Conservation (phyloP, 73 alveolate species). For the Tetrahymena elliotti region DNA sequence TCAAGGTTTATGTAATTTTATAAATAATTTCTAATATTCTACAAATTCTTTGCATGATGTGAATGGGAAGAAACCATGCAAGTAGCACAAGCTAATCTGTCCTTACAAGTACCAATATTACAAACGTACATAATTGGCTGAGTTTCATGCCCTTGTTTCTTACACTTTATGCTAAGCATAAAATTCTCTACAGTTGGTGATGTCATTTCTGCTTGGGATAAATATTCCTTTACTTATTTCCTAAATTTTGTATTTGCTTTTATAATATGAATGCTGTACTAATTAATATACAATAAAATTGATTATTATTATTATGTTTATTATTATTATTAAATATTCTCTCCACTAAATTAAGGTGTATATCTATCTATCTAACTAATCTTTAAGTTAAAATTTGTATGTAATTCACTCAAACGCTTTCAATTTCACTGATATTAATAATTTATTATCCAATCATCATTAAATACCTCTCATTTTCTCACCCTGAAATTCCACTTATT, state of each 20-base stretch:
- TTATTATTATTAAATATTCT: too few species aligned
- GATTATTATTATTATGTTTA: background rate
- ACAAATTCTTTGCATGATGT: background rate
- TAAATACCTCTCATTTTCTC: background rate
- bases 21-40: background rate
- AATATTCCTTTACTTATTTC: background rate
- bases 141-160: background rate
- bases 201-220: background rate
- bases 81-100: slow-evolving; percentile 1
- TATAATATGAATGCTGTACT: background rate
- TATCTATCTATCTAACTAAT: background rate
- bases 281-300: background rate
- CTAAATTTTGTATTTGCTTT: background rate
- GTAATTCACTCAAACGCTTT: background rate
- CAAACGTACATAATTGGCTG: background rate
- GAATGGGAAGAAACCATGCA: background rate
- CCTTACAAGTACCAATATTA: background rate
- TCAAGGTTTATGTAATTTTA: background rate
- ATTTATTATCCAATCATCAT: background rate
- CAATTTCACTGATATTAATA: background rate
- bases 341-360: background rate
- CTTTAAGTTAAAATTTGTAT: too few species aligned
- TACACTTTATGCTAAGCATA: background rate
- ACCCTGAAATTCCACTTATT: background rate
- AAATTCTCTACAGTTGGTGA: background rate